Percentiles rank a stretch among this genome's conserved stretches.
These are phyloP conservation scores for Geotrichum australiense DNA, from an alignment of 1,139 yeast genomes.

Conservation along the genomic window DNA sequence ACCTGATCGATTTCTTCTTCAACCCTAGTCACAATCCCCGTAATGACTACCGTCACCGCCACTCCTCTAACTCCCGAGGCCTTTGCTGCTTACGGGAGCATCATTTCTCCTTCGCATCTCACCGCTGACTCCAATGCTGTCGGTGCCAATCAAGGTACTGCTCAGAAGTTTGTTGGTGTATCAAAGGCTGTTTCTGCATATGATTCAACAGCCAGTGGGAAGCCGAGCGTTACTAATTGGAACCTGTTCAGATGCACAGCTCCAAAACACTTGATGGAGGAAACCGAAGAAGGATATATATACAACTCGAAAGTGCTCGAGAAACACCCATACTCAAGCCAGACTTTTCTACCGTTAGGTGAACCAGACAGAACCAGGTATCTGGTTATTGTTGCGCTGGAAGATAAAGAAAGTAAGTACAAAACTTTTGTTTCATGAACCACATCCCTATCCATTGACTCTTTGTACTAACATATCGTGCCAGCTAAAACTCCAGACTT, in stretches of 20 bases:
- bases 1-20: too few relatives aligned
- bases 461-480: constrained; percentile 4
- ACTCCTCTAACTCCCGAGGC: constrained; percentile 42
- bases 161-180: constrained; percentile 66
- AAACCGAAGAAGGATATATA: constrained; percentile 3
- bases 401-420: constrained; percentile 30
- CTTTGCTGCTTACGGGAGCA: constrained; percentile 47
- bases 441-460: not conserved
- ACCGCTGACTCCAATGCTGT: constrained; percentile 37
- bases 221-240: constrained; percentile 57
- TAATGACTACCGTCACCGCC: constrained; percentile 24
- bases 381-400: constrained; percentile 73
- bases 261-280: constrained; percentile 51
- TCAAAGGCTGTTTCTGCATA: constrained; percentile 58
- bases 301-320: constrained; percentile 70
- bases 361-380: constrained; percentile 48
- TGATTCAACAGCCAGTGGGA: constrained; percentile 41
- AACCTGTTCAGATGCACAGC: constrained; percentile 79
- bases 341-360: constrained; percentile 88
- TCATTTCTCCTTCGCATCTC: constrained; percentile 52
- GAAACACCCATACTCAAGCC: constrained; percentile 86
- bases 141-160: constrained; percentile 91
- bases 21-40: too few relatives aligned
- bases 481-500: constrained; percentile 53
- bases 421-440: not conserved